Base-by-base conservation (phyloP, 202 grass and related monocot genomes). In the Dendrocalamus latiflorus region DNA sequence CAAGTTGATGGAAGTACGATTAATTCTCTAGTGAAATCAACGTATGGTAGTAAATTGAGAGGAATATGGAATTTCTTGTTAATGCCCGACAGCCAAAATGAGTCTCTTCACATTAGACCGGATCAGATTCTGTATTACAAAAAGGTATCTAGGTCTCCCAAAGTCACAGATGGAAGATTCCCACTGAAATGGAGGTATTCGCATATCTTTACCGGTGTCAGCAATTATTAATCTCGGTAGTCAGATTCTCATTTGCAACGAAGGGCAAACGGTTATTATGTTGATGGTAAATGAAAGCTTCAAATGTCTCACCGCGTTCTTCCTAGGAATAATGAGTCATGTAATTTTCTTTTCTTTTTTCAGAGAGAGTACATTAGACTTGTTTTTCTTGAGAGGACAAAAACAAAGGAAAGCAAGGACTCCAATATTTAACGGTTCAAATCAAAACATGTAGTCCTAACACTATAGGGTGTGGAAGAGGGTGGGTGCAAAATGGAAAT, bases 31-130 rank as follows among this genome's bases (percentile, higher is more conserved):
- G 53, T 3, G 71, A 81, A 71, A 77, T 42, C 24, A 65, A 11
- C 71, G 54, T 21, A 10, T 75, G 62, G 62, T 37, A 3, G 42
- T 42, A 48, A 60, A 22, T 54, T 6, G 63, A 25, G 64, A 28
- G 30, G 72, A 77, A 72, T 76, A 37, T 79, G 11, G 16, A 20
- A 70, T 81, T 86, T 66, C 77, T 24, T 71, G 65, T 34, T 82
- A 86, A 77, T 89, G 83, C 87, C 72, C 28, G 72, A 66, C 72
- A 86, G 12, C 72, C 71, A 21, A 68, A 65, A 89, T 3, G 11
- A 66, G 15, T 12, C 36, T 68, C 28, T 64, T 70, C 6, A 47
- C 42, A 65, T 59, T 72, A 28, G 45, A 76, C 44, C 6, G 57
- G 58, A 85, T 81, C 50, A 66, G 9, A 77, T 82, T 86, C 82